A percentile compares a stretch with the other conserved stretches of the same genome.
phyloP scores from a whole-genome alignment of 192 early-diverging fungal species.

The Backusella circina region DNA sequence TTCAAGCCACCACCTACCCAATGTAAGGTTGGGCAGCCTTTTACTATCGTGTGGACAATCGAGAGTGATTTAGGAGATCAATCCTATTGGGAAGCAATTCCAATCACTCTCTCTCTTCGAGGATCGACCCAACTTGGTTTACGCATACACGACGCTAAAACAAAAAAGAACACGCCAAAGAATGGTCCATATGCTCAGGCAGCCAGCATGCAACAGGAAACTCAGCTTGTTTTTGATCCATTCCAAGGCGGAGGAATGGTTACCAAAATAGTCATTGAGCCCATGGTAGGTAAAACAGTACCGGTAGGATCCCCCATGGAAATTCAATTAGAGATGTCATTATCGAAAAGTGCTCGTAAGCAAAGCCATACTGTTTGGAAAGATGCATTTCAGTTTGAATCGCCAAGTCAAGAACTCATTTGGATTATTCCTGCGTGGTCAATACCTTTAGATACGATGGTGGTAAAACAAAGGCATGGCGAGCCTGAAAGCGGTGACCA shows the following conservation, averaged over 20 bases:
- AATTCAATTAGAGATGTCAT: background rate
- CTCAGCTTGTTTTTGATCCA: constrained; percentile 5
- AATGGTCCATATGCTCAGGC: background rate
- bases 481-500: constrained; percentile 14
- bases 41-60: constrained; percentile 26
- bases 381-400: background rate
- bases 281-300: background rate
- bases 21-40: constrained; percentile 12
- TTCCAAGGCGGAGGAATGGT: constrained; percentile 17
- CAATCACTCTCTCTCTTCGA: constrained; percentile 3
- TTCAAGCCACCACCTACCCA: constrained; percentile 23
- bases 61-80: constrained; percentile 33
- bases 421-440: constrained; percentile 21
- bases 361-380: background rate
- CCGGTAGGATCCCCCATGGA: background rate
- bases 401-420: background rate
- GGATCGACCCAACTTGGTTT: background rate
- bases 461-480: background rate
- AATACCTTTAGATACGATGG: background rate
- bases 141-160: background rate
- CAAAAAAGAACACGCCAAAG: background rate
- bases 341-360: background rate
- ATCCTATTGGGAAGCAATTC: constrained; percentile 13
- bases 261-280: constrained; percentile 6
- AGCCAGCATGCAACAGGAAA: background rate